Evolutionary conservation across 2,329 filamentous ascomycete genomes (phyloP), one percentile per base, ranked within the genome.

Genomic region (Cercospora berteroae): DNA sequence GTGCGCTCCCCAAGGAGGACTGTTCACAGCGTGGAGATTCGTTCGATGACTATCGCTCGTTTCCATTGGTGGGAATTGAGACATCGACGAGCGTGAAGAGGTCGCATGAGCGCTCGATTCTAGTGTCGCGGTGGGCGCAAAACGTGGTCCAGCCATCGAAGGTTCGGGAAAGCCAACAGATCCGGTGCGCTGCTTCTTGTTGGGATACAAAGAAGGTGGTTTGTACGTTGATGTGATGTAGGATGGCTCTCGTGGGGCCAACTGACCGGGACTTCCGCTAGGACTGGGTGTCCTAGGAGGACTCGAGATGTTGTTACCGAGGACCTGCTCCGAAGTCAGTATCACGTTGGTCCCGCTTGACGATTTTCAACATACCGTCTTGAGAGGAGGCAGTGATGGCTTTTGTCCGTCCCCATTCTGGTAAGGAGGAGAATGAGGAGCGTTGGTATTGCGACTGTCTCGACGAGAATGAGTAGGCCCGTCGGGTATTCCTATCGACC

Each of bases 371-470:
- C 74, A 63, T 66, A 77, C 77, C 10, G 74, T 76, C 64, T 76
- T 77, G n/a, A 78, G 60, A 3, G 76, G 77, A 33, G 77, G 77
- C 18, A 78, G 64, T 1, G 75, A 77, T 31, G 75, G 77, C 66
- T 72, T 76, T 50, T 72, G 70, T n/a, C 50, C 58, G 36, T 77
- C 76, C 13, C 59, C 59, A 20, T 52, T 59, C 9, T 69, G 66
- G 64, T 77, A 77, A 7, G 76, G 76, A 33, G 75, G 76, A 58
- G 77, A 78, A 48, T 71, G 70, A 25, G 73, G 73, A 36, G 66
- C 68, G 29, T 60, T 63, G 25, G 67, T 65, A 62, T 73, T 68
- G 23, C 67, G 71, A 60, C 67, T 71, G 67, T 73, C 72, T n/a
- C 67, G 66, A 60, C 71, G 67, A n/a, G 62, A 56, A 59, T 71